Conservation (phyloP, 1,139 yeast genomes). For the Kodamaea sp. region DNA sequence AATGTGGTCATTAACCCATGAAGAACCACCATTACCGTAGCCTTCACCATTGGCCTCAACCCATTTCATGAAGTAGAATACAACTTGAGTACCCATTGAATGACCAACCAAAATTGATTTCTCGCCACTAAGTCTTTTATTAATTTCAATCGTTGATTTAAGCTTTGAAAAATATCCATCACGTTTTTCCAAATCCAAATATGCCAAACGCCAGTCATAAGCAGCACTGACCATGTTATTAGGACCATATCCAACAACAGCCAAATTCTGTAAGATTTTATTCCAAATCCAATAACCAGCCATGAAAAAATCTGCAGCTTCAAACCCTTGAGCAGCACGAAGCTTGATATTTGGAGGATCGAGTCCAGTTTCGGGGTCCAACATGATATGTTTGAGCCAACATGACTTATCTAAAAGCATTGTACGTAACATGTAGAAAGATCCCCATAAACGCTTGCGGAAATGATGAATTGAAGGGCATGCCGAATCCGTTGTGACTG, state of each 20-base stretch:
- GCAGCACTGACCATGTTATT: conserved; percentile 87
- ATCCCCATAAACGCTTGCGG: conserved; percentile 93
- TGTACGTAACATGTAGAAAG: conserved; percentile 88
- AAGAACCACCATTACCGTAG: conserved; percentile 83
- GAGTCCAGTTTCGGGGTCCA: conserved; percentile 86
- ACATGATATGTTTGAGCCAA: conserved; percentile 88
- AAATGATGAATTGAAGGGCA: conserved; percentile 85
- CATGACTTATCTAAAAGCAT: conserved; percentile 90
- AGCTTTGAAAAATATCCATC: conserved; percentile 81
- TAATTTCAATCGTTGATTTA: conserved; percentile 66
- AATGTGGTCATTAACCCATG: conserved; percentile 83
- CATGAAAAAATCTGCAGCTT: conserved; percentile 93
- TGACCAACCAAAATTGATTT: conserved; percentile 83
- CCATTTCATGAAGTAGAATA: conserved; percentile 90
- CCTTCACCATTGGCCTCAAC: conserved; percentile 79
- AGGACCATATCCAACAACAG: conserved; percentile 91
- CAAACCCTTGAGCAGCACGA: conserved; percentile 94
- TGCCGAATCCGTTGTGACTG: conserved; percentile 56
- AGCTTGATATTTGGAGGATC: conserved; percentile 81
- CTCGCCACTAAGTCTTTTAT: conserved; percentile 49
- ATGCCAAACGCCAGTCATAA: conserved; percentile 94
- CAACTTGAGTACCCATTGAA: conserved; percentile 94
- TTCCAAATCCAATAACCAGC: conserved; percentile 99
- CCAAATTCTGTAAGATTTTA: conserved; percentile 84
- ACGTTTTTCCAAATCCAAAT: conserved; percentile 78